Percentiles rank a stretch among this genome's conserved stretches.
Evolutionary conservation across 2,329 filamentous ascomycete species (phyloP).

Genomic region (Cercospora brassicicola): DNA sequence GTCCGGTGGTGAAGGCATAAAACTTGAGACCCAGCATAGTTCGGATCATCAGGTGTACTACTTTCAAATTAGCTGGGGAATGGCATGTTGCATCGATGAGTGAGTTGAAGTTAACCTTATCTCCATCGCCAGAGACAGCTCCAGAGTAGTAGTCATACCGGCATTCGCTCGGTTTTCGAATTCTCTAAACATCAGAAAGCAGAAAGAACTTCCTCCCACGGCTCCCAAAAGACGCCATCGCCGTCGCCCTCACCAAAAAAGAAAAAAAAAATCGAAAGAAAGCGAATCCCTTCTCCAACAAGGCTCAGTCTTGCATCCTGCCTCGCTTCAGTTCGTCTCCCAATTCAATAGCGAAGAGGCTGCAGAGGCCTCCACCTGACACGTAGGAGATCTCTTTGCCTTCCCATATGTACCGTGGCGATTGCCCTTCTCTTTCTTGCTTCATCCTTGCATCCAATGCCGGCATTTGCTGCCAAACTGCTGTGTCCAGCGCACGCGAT

Average conservation of each 20-base stretch:
- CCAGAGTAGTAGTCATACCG: background rate
- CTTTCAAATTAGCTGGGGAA: no score
- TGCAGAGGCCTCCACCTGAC: background rate
- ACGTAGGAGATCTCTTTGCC: background rate
- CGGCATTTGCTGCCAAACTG: background rate
- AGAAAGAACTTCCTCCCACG: background rate
- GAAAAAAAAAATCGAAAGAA: background rate
- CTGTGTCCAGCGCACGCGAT: background rate
- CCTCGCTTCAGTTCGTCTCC: background rate
- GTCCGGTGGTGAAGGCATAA: background rate
- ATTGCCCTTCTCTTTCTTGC: background rate
- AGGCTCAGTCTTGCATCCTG: background rate
- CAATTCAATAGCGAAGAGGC: background rate
- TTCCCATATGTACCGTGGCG: background rate
- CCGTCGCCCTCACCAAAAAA: background rate
- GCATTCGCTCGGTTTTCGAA: background rate
- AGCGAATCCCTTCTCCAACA: background rate
- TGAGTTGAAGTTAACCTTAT: background rate
- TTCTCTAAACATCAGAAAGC: background rate
- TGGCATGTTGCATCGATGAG: no score
- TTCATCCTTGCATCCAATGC: no score
- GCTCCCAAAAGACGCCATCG: background rate
- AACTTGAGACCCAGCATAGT: background rate
- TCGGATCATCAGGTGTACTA: background rate
- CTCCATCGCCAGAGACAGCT: background rate